phyloP scores from a whole-genome alignment of 1,284 basidiomycete species.

The Boletus putidus region DNA sequence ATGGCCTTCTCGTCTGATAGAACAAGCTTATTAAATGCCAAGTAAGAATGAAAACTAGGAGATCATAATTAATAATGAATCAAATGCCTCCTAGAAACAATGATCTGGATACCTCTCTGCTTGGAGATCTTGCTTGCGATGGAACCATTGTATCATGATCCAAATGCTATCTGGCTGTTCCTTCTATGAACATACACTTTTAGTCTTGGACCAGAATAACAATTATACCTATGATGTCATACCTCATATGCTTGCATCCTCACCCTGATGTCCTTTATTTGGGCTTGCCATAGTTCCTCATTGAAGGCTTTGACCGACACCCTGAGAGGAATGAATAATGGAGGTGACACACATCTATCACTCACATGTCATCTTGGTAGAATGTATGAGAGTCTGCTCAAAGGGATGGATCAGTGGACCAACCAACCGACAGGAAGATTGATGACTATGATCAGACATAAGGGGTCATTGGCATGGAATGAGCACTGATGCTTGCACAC shows the following conservation, averaged over 20 bases:
- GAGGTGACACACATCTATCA: no score
- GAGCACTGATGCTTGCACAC: not conserved
- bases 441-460: no score
- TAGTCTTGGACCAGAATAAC: no score
- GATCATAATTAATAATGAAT: no score
- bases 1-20: not conserved
- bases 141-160: constrained; percentile 7
- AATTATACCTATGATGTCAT: no score
- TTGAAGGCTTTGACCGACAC: not conserved
- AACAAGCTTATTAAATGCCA: constrained; percentile 3
- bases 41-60: not conserved
- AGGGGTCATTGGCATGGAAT: no score
- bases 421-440: no score
- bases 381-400: constrained; percentile 2
- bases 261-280: not conserved
- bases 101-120: constrained; percentile 4
- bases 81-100: no score
- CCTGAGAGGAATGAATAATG: not conserved
- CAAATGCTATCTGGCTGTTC: no score
- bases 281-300: not conserved
- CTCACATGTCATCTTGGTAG: not conserved
- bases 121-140: not conserved
- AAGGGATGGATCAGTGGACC: no score
- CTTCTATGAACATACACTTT: no score
- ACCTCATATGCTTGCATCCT: not conserved